Percentiles rank a stretch among this genome's conserved stretches.
Evolutionary conservation across 345 rosid species (phyloP).

Genomic region (Populus ilicifolia): DNA sequence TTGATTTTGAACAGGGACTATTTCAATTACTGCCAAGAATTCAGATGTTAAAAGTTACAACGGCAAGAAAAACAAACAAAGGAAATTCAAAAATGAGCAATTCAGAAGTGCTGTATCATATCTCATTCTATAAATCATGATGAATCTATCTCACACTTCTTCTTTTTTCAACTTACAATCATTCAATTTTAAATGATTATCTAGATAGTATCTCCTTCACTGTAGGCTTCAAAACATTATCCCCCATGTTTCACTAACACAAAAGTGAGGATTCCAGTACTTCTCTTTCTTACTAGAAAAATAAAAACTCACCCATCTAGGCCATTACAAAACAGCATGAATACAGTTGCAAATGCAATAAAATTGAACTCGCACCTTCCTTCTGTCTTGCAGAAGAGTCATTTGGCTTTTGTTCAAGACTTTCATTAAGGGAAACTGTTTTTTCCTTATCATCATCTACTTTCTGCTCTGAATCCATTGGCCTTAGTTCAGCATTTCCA

Average conservation of each 20-base stretch:
- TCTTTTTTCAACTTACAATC: not conserved
- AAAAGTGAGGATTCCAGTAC: too few relatives aligned
- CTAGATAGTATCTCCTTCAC: not conserved
- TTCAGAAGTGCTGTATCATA: not conserved
- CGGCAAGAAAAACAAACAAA: not conserved
- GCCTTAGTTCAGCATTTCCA: slow-evolving; percentile 26
- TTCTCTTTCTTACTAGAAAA: not conserved
- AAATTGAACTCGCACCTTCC: slow-evolving; percentile 50
- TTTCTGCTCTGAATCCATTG: slow-evolving; percentile 24
- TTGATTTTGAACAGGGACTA: slow-evolving; percentile 81
- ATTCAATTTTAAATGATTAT: not conserved
- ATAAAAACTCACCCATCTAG: not conserved
- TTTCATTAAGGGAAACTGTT: slow-evolving; percentile 25
- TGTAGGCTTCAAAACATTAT: not conserved
- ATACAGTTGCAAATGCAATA: slow-evolving; percentile 4
- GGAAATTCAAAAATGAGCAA: not conserved
- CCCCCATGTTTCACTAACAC: too few relatives aligned
- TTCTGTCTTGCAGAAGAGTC: slow-evolving; percentile 56
- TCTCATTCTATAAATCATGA: not conserved
- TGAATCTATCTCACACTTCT: not conserved
- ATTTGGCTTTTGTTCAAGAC: slow-evolving; percentile 52
- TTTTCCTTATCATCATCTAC: slow-evolving; percentile 29
- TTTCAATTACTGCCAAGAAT: slow-evolving; percentile 52
- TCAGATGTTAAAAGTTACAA: not conserved
- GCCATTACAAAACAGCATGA: not conserved